Percentiles rank a stretch among this genome's conserved stretches.
These are phyloP conservation scores for Metarhizium album DNA, from an alignment of 2,329 filamentous ascomycete genomes.

Conservation along the genomic window DNA sequence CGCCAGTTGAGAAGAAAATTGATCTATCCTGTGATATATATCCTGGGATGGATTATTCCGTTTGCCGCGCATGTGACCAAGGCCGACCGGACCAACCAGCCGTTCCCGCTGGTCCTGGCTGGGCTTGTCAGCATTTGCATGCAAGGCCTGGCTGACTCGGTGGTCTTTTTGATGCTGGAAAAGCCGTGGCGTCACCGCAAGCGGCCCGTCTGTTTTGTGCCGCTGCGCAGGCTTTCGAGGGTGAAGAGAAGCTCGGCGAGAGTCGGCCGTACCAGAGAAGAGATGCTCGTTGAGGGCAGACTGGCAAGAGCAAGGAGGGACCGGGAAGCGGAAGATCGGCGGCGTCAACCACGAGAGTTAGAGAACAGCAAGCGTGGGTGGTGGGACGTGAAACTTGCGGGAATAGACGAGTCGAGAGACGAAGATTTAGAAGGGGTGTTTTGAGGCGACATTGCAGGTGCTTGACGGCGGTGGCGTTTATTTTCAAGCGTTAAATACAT, in stretches of 20 bases:
- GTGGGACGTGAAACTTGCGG: constrained; percentile 18
- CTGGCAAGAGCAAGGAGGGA: constrained; percentile 37
- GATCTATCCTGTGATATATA: constrained; percentile 65
- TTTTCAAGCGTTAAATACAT: neutral
- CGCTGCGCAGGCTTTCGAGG: neutral
- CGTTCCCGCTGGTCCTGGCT: constrained; percentile 45
- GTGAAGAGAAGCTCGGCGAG: constrained; percentile 9
- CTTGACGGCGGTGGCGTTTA: neutral
- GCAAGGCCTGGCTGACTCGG: constrained; percentile 58
- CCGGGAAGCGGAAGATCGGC: constrained; percentile 31
- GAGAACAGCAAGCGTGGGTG: constrained; percentile 15
- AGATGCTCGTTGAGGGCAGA: constrained; percentile 39
- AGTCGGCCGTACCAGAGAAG: constrained; percentile 38
- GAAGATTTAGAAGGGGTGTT: neutral
- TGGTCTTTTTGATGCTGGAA: constrained; percentile 59
- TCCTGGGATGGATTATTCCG: constrained; percentile 61
- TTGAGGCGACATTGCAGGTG: neutral
- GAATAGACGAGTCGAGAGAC: constrained; percentile 3
- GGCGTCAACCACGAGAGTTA: constrained; percentile 11
- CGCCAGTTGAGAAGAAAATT: constrained; percentile 63
- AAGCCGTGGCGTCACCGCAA: constrained; percentile 48
- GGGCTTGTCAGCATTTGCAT: constrained; percentile 48
- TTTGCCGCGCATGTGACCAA: constrained; percentile 51
- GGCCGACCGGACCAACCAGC: constrained; percentile 23
- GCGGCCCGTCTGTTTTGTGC: neutral